Evolutionary conservation across 2,329 filamentous ascomycete genomes (phyloP), one percentile per base, ranked within the genome.

Genomic region (Ceratocystiopsis brevicomis): DNA sequence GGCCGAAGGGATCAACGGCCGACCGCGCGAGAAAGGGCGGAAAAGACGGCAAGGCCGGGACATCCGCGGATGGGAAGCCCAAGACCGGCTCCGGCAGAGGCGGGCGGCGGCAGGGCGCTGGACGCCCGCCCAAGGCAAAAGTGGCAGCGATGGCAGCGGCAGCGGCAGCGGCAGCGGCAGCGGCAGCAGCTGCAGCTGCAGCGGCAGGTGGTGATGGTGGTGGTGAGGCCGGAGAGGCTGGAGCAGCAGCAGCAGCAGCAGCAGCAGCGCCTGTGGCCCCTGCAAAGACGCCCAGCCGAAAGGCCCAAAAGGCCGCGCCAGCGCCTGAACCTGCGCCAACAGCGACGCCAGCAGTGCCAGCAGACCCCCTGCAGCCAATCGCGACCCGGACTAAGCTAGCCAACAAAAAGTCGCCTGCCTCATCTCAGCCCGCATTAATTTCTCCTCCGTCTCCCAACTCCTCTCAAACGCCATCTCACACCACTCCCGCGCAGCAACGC

Each of bases 341-440:
- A 41, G 39, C 45, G 45, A 39, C 47, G 41, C 41, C 40, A 45
- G 49, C 44, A 44, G 45, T 40, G 41, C 40, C 40, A 45, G 49
- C 44, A 44, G 45, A 40, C 37, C 41, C 49, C 38, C 43, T 38
- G 25, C 52, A 55, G 48, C 55, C 55, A 56, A 56, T 56, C 45
- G 46, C 46, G 43, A 49, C 48, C 45, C 52, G 53, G 39, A 53
- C 53, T 41, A 51, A 50, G 47, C 48, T 50, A 39, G 49, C 51
- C 48, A 44, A 52, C 37, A 53, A 53, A 51, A 59, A 53, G 45
- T 33, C 46, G 15, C 42, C 44, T 41, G 48, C 44, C 19, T 34
- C 41, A 19, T 30, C 21, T 17, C 35, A n/a, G 17, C n/a, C 41
- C 45, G 47, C 44, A 42, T 45, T 41, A 48, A 49, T 49, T 48